Base-by-base conservation (phyloP, 495 filamentous ascomycete species). In the Penicilliopsis zonata region DNA sequence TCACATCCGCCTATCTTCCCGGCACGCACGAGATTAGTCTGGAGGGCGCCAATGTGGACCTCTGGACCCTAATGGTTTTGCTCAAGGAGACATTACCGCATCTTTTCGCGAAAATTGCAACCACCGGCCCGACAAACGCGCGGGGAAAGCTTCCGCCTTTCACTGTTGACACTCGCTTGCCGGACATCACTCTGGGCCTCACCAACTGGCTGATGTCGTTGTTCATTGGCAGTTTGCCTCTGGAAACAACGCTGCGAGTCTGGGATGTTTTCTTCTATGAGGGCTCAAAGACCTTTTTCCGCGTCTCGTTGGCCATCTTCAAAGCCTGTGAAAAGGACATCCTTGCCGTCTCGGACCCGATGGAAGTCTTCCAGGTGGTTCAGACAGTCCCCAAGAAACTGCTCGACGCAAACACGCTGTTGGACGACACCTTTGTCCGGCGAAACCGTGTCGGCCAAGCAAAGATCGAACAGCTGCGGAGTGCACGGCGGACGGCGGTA, bases 171-270 rank as follows among this genome's bases (percentile, higher is more conserved):
- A 67, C 70, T 13, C 74, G 81, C 2, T 62, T 94, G 5, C 90
- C 90, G 0, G 83, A 90, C 8, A 86, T 98, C 43, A 87, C 85
- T 6, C 70, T 98, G 2, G 88, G 86, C 38, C 79, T 87, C 46
- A 94, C 87, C 1, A 79, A 86, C n/a, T 98, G 90, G 90, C 92
- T 98, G 53, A 98, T 98, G 90, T 86, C 79, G 10, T 78, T 86
- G 27, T 95, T 90, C 54, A 88, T 95, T 51, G 86, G 87, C 21
- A 93, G 79, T 1, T 55, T 98, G 17, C 90, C 90, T 12, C 82
- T 92, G 41, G 90, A 98, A 50, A 80, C 80, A 23, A 83, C 82
- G 1, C 64, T 95, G 9, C 78, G 90, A 13, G 85, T 98, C 4
- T 98, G 90, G 90, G 90, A 98, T 42, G 70, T 78, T 4, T 83